Conservation (phyloP, 2,329 filamentous ascomycete genomes). For the Paracoccidioides brasiliensis region DNA sequence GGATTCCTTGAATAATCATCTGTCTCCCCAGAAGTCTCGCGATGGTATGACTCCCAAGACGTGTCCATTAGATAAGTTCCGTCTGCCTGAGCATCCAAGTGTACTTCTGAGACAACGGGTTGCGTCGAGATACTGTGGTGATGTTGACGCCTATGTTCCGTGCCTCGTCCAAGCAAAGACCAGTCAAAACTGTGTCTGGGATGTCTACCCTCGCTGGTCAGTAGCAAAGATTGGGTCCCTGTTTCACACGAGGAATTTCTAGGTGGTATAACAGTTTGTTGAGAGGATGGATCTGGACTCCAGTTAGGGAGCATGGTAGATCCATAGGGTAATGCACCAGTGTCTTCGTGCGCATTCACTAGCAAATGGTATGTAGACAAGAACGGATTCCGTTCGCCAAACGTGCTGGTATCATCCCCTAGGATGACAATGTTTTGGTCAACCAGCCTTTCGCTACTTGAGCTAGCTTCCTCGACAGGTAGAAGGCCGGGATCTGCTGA, state of each 20-base stretch:
- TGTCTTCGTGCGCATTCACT: slow-evolving; percentile 21
- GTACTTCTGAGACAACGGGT: slow-evolving; percentile 28
- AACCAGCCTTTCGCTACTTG: slow-evolving; percentile 24
- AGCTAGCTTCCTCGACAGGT: slow-evolving; percentile 32
- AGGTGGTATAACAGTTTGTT: neutral
- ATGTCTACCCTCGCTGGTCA: slow-evolving; percentile 1
- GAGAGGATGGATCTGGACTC: slow-evolving; percentile 8
- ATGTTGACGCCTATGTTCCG: slow-evolving; percentile 5
- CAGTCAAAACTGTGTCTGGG: slow-evolving; percentile 10
- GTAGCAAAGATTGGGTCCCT: slow-evolving; percentile 10
- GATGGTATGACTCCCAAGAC: slow-evolving; percentile 4
- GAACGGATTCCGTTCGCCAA: slow-evolving; percentile 24
- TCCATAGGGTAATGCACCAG: slow-evolving; percentile 13
- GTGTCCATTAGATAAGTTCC: slow-evolving; percentile 10
- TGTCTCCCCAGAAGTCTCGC: neutral
- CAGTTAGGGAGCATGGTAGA: slow-evolving; percentile 9
- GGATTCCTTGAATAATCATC: slow-evolving; percentile 1
- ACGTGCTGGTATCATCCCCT: slow-evolving; percentile 26
- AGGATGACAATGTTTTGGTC: slow-evolving; percentile 26
- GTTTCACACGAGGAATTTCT: neutral
- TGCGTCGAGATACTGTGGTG: slow-evolving; percentile 19
- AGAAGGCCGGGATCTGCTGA: slow-evolving; percentile 18
- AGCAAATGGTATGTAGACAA: slow-evolving; percentile 27
- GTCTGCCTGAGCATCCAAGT: slow-evolving; percentile 25
- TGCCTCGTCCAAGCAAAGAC: slow-evolving; percentile 19